Base-by-base conservation (phyloP, 345 rosid species). In the Aquilaria yunnanensis region DNA sequence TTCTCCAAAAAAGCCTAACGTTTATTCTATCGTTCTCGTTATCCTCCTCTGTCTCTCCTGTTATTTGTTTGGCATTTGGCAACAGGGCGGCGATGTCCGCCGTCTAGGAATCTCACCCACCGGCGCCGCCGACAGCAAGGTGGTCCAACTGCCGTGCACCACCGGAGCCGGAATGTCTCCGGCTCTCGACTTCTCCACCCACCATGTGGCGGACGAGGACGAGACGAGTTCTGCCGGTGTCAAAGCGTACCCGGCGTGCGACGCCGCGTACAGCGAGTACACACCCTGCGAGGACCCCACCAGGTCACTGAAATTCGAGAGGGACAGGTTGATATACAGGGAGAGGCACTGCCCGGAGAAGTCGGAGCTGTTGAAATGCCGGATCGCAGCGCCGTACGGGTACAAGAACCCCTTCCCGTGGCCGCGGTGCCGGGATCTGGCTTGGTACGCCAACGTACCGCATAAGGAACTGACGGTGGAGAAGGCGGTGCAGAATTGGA, bases 401-500 rank as follows among this genome's bases (percentile, higher is more conserved):
- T 85, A 83, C 57, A 71, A 29, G 62, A 70, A 70, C 54, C 91
- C 88, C 14, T 80, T 85, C 30, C 14, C 23, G 51, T 85, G 91
- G 91, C 91, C 91, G 9, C 48, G 14, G 64, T 82, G 91, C 56
- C 60, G 91, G 67, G 85, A 77, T 14, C 62, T 58, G 13, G 92
- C 51, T 4, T 84, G 87, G 87, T 86, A 68, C 65, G 89, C 84
- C 1, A 84, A 86, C 54, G 89, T 84, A 51, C 93, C 93, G 0
- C 89, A 86, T 59, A 86, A 78, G 76, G 82, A 82, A 47, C 55
- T 86, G 71, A 86, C 89, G 7, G 83, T 86, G 8, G 93, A 83
- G 84, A 86, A 86, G 68, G 79, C 78, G 6, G 79, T 68, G 14
- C 93, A 86, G 75, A 86, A 86, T 46, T 86, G 93, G 93, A 76